phyloP scores from a whole-genome alignment of 2,329 filamentous ascomycete genomes.

The Cercospora brassicicola region DNA sequence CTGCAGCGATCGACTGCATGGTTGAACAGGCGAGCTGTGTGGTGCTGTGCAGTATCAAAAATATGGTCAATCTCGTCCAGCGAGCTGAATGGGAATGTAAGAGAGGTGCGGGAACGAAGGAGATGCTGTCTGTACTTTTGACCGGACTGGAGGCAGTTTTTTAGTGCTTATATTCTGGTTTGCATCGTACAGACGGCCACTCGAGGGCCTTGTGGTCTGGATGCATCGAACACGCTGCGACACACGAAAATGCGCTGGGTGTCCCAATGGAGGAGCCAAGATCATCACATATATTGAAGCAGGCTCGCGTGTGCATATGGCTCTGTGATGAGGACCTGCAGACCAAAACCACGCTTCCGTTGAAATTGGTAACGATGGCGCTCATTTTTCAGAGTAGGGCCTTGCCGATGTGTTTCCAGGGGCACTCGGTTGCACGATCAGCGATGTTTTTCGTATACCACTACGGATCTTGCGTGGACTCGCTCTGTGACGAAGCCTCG shows the following conservation, averaged over 20 bases:
- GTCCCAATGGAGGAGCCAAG: background rate
- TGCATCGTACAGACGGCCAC: background rate
- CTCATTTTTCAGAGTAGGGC: background rate
- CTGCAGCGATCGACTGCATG: background rate
- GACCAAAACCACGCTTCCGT: background rate
- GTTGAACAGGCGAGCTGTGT: background rate
- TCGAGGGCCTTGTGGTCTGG: background rate
- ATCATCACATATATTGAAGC: background rate
- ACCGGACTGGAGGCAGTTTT: background rate
- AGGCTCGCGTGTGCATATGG: background rate
- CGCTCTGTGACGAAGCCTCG: too few species aligned
- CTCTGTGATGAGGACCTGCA: background rate
- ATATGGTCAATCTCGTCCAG: background rate
- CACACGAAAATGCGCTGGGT: background rate
- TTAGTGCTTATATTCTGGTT: background rate
- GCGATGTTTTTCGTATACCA: background rate
- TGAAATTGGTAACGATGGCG: background rate
- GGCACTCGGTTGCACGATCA: background rate
- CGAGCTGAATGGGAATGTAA: background rate
- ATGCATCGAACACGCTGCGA: background rate
- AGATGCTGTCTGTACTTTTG: background rate
- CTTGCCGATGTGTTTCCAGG: background rate
- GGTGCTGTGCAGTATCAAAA: background rate
- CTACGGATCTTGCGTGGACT: background rate
- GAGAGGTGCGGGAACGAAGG: background rate